Percentiles rank a stretch among this genome's conserved stretches.
Conservation (phyloP, 306 rosid species). For the Echinosophora koreensis region DNA sequence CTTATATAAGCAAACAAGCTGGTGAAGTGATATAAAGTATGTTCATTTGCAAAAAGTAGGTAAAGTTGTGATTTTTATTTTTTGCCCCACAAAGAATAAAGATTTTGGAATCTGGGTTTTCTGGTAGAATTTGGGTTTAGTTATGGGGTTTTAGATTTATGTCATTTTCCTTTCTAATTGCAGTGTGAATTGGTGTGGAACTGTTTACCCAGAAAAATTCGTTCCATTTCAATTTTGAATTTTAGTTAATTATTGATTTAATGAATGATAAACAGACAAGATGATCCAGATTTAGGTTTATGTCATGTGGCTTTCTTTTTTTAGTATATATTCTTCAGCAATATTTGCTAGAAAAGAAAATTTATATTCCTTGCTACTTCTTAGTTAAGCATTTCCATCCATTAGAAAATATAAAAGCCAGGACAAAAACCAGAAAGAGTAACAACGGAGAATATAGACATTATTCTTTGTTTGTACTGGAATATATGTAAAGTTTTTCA, state of each 20-base stretch:
- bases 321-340: constrained; percentile 40
- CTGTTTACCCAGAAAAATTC: constrained; percentile 26
- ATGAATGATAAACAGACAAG: constrained; percentile 29
- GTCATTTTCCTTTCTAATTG: constrained; percentile 33
- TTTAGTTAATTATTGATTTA: constrained; percentile 38
- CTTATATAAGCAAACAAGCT: constrained; percentile 34
- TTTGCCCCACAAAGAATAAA: constrained; percentile 18
- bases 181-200: constrained; percentile 31
- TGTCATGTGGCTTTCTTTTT: constrained; percentile 1
- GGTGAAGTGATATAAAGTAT: constrained; percentile 44
- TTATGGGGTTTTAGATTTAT: constrained; percentile 38
- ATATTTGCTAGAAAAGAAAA: constrained; percentile 38
- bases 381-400: constrained; percentile 40
- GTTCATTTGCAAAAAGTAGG: constrained; percentile 38
- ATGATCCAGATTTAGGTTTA: constrained; percentile 44
- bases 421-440: constrained; percentile 37
- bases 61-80: constrained; percentile 1
- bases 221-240: constrained; percentile 28
- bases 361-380: constrained; percentile 42
- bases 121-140: constrained; percentile 40
- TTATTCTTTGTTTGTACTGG: constrained; percentile 35
- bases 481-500: constrained; percentile 12
- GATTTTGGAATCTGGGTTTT: constrained; percentile 58
- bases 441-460: constrained; percentile 35
- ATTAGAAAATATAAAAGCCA: constrained; percentile 30